A percentile compares a stretch with the other conserved stretches of the same genome.
phyloP scores from a whole-genome alignment of 2,329 filamentous ascomycete species.

The Drechslera avenae region DNA sequence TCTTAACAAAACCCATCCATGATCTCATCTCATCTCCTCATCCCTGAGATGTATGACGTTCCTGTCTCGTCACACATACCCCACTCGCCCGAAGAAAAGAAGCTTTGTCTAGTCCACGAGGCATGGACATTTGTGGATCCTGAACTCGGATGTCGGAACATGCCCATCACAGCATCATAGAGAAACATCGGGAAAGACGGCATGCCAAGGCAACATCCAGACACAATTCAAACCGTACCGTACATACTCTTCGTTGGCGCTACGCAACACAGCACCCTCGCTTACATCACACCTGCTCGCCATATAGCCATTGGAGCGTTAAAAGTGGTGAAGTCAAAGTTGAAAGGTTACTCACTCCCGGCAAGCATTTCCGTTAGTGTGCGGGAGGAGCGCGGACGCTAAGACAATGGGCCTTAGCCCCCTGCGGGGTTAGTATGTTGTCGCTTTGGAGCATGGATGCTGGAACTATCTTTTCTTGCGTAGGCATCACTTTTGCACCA shows the following conservation, averaged over 20 bases:
- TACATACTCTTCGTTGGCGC: too few species aligned
- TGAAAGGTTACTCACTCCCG: neutral
- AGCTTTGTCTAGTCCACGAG: too few species aligned
- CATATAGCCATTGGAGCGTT: too few species aligned
- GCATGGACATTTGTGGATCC: neutral
- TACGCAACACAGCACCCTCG: too few species aligned
- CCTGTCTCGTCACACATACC: neutral
- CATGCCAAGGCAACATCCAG: neutral
- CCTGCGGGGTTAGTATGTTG: neutral
- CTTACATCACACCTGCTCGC: too few species aligned
- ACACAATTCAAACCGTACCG: too few species aligned
- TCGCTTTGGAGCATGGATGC: neutral
- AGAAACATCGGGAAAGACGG: neutral
- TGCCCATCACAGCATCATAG: too few species aligned
- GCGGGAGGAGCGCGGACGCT: constrained; percentile 3
- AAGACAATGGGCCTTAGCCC: neutral
- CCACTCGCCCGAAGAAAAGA: too few species aligned
- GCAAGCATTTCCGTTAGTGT: neutral
- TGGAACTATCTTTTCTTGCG: too few species aligned
- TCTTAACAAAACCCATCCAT: neutral
- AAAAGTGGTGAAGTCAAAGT: too few species aligned
- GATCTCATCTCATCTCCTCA: neutral
- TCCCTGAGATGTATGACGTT: constrained; percentile 2
- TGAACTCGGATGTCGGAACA: neutral
- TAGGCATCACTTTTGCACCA: neutral